These are phyloP conservation scores for Musa schizocarpa DNA, from an alignment of 176 grass and related monocot genomes.

Conservation along the genomic window DNA sequence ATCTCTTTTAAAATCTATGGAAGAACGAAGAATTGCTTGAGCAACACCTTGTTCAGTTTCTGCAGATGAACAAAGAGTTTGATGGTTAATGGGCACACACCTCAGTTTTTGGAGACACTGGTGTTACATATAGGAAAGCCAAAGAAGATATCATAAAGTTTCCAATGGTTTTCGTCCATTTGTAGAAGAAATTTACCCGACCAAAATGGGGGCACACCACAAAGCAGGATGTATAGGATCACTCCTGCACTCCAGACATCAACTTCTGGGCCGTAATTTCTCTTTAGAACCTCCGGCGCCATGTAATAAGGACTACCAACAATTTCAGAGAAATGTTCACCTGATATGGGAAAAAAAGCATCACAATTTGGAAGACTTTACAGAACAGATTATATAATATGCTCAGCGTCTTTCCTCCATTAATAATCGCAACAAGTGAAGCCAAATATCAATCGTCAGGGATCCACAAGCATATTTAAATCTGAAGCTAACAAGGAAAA, in stretches of 20 bases:
- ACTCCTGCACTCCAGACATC: conserved; percentile 20
- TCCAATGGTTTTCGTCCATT: background rate
- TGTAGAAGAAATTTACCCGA: conserved; percentile 4
- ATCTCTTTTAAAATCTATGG: conserved; percentile 20
- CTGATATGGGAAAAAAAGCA: background rate
- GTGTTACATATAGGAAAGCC: background rate
- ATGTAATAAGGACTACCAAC: conserved; percentile 21
- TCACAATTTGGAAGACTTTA: background rate
- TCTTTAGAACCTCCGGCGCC: conserved; percentile 17
- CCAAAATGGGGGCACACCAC: conserved; percentile 17
- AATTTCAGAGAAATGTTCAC: conserved; percentile 7
- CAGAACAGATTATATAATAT: background rate
- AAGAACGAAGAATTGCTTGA: conserved; percentile 14
- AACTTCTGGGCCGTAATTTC: conserved; percentile 15
- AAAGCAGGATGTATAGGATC: conserved; percentile 19
- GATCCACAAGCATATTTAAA: too few species aligned
- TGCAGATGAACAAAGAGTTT: background rate
- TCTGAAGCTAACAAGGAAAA: background rate
- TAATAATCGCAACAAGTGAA: too few species aligned
- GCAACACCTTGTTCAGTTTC: conserved; percentile 23
- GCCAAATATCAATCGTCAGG: too few species aligned
- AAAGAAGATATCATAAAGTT: background rate
- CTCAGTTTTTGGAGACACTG: too few species aligned
- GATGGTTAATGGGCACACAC: background rate
- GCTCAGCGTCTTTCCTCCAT: too few species aligned